Base-by-base conservation (phyloP, 2,329 filamentous ascomycete genomes). In the Graphilbum fragrans region DNA sequence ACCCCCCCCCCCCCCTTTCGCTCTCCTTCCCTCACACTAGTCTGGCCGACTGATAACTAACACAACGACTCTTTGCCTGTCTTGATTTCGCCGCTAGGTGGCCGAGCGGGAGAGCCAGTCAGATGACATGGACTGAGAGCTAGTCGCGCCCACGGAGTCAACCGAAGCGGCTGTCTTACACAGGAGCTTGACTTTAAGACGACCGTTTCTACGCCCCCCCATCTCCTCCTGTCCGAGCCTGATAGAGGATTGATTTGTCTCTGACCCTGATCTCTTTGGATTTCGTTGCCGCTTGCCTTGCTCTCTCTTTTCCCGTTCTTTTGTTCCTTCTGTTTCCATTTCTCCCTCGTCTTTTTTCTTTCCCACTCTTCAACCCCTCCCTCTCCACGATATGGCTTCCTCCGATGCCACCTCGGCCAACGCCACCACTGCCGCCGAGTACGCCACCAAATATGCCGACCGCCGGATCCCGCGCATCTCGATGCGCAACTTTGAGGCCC, bases 391-490 rank as follows among this genome's bases (percentile, higher is more conserved):
- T 14, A 29, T 29, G 25, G 25, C 25, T 14, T 14, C 14, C 8
- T 8, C 14, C 25, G 25, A 29, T 14, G 14, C 8, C 25, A 8
- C 8, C 25, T 29, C 25, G 8, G 25, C 25, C 25, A 14, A 8
- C 25, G 25, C 25, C 34, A 18, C 25, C 25, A 22, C 14, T 8
- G 17, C 5, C 17, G 11, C 18, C 17, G 17, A 17, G 34, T 19
- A 17, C 7, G 17, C 34, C 19, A 35, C 34, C 34, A 18, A 20
- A 45, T 69, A 70, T 49, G 46, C 57, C 14, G 53, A 62, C 40
- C 63, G 65, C 8, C 47, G 54, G 4, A 68, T 73, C 44, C 69
- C 67, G 5, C 58, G 60, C 44, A 71, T 79, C 52, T 77, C 73
- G 1, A 60, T 78, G 4, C 60, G 53, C 34, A 57, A 75, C 55